phyloP scores from a whole-genome alignment of 108 stramenopile genomes.

The Conticribra guillardii region DNA sequence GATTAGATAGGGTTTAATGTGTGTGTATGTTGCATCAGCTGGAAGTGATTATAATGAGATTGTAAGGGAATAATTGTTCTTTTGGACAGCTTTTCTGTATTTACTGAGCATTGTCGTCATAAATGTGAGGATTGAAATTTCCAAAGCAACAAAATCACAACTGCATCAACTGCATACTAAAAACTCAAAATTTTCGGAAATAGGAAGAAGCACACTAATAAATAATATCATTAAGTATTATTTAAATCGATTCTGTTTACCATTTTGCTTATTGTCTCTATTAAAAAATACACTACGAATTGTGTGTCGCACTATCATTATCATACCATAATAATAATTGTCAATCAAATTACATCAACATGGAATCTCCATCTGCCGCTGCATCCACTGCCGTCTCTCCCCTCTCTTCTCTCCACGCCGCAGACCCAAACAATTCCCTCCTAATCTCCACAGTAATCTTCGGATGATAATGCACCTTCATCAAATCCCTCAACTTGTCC shows the following conservation, averaged over 20 bases:
- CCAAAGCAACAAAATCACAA: too few relatives aligned
- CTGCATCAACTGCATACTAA: too few relatives aligned
- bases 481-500: constrained; percentile 73
- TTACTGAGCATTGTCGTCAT: too few relatives aligned
- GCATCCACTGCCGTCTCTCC: constrained; percentile 2
- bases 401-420: constrained; percentile 84
- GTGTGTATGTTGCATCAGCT: background rate
- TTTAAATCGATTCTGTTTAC: too few relatives aligned
- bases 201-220: too few relatives aligned
- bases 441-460: constrained; percentile 97
- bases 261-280: background rate
- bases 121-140: too few relatives aligned
- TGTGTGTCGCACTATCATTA: too few relatives aligned
- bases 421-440: constrained; percentile 91
- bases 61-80: background rate
- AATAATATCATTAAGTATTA: too few relatives aligned
- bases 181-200: too few relatives aligned
- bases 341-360: constrained; percentile 14
- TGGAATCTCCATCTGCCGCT: constrained; percentile 4
- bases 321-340: background rate
- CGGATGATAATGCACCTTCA: constrained; percentile 92
- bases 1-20: background rate
- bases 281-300: background rate
- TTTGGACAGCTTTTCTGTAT: too few relatives aligned
- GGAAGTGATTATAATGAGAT: background rate